phyloP scores from a whole-genome alignment of 2,329 filamentous ascomycete genomes.

The Cercospora nicotianae region DNA sequence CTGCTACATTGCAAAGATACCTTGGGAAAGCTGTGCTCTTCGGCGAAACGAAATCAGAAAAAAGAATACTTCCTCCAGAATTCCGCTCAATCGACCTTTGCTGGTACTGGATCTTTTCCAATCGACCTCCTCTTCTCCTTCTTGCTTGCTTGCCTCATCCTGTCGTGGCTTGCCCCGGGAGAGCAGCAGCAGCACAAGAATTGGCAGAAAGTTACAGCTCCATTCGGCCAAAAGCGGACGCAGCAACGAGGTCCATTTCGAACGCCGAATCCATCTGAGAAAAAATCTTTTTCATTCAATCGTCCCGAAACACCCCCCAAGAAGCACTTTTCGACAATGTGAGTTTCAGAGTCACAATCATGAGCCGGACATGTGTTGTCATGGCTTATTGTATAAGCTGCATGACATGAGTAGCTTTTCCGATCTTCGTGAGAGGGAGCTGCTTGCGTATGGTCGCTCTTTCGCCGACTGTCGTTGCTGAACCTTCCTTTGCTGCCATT shows the following conservation, averaged over 20 bases:
- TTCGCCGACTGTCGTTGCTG: slow-evolving; percentile 32
- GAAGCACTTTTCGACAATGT: neutral
- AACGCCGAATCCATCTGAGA: neutral
- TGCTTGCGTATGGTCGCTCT: slow-evolving; percentile 40
- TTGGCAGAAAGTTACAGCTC: slow-evolving; percentile 29
- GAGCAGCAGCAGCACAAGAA: slow-evolving; percentile 15
- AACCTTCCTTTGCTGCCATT: slow-evolving; percentile 29
- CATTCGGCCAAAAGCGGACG: slow-evolving; percentile 34
- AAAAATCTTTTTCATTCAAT: neutral
- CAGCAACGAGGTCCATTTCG: slow-evolving; percentile 9
- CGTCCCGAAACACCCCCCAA: neutral
- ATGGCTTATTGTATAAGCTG: slow-evolving; percentile 23
- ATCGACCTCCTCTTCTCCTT: slow-evolving; percentile 37
- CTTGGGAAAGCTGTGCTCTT: slow-evolving; percentile 23
- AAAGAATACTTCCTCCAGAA: neutral
- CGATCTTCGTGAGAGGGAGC: slow-evolving; percentile 37
- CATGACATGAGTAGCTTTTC: slow-evolving; percentile 38
- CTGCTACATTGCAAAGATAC: slow-evolving; percentile 40
- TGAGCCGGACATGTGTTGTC: slow-evolving; percentile 41
- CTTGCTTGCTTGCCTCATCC: slow-evolving; percentile 31
- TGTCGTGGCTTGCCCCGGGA: slow-evolving; percentile 37
- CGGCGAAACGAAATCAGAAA: neutral
- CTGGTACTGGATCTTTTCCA: neutral
- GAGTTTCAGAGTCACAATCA: slow-evolving; percentile 14
- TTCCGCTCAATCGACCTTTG: neutral